Percentiles rank a stretch among this genome's conserved stretches.
Conservation (phyloP, 148 eudicot genomes). For the Rhododendron ovatum region DNA sequence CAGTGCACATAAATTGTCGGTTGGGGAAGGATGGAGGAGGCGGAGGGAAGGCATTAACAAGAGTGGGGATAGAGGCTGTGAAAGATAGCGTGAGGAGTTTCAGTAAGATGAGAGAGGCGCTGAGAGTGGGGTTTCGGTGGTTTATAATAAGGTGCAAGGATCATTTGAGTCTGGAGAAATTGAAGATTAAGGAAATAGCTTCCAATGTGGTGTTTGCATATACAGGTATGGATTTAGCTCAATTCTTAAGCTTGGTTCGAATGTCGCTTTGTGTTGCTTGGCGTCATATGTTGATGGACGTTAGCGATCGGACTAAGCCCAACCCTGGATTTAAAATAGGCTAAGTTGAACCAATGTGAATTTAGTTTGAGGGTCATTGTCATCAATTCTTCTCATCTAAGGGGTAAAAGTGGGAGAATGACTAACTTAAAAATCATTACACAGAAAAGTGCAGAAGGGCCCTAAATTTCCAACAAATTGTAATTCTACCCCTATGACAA, state of each 20-base stretch:
- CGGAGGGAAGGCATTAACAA: not conserved
- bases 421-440: not conserved
- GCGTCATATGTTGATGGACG: not conserved
- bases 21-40: not conserved
- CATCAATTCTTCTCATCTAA: not conserved
- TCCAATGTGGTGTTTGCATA: not conserved
- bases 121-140: not conserved
- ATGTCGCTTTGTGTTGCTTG: not conserved
- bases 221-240: not conserved
- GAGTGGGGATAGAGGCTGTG: not conserved
- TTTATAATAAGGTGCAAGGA: too few species aligned
- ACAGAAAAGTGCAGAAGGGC: not conserved
- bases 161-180: not conserved
- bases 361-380: not conserved
- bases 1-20: not conserved
- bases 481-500: not conserved
- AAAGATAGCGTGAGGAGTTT: not conserved
- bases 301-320: not conserved
- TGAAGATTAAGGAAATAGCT: not conserved
- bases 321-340: not conserved
- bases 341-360: not conserved
- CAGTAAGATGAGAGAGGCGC: not conserved
- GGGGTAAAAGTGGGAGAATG: not conserved
- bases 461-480: not conserved
- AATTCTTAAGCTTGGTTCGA: not conserved